Percentiles rank a stretch among this genome's conserved stretches.
These are phyloP conservation scores for Aulographum hederae DNA, from an alignment of 2,329 filamentous ascomycete genomes.

Conservation along the genomic window DNA sequence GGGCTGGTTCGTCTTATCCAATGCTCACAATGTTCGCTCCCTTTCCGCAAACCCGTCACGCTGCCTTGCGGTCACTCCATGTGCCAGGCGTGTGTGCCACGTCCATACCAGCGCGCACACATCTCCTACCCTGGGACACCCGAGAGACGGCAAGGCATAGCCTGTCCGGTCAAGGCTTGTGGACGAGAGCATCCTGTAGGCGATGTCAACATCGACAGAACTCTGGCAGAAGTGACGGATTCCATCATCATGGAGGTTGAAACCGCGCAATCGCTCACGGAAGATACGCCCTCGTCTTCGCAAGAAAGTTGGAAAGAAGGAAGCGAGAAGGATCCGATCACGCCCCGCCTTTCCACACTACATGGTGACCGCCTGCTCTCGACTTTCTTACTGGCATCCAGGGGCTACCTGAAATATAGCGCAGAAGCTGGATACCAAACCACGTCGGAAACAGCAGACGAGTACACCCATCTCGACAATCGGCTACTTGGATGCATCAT, in stretches of 20 bases:
- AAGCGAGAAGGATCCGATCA: background rate
- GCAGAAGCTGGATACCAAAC: slow-evolving; percentile 35
- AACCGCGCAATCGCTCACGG: slow-evolving; percentile 12
- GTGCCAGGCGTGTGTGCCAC: slow-evolving; percentile 58
- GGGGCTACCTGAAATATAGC: slow-evolving; percentile 39
- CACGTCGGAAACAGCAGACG: slow-evolving; percentile 17
- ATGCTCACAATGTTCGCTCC: slow-evolving; percentile 54
- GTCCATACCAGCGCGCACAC: slow-evolving; percentile 42
- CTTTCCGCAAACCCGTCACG: slow-evolving; percentile 50
- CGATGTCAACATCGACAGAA: slow-evolving; percentile 25
- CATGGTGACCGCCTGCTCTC: slow-evolving; percentile 44
- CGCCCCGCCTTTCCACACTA: slow-evolving; percentile 10
- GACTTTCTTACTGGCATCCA: slow-evolving; percentile 46
- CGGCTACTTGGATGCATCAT: slow-evolving; percentile 39
- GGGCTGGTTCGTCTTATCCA: slow-evolving; percentile 57
- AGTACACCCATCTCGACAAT: slow-evolving; percentile 24
- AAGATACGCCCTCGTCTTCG: slow-evolving; percentile 19
- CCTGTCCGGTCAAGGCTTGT: slow-evolving; percentile 54
- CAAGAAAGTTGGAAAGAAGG: slow-evolving; percentile 17
- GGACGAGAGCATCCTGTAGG: slow-evolving; percentile 52
- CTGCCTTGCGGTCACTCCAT: slow-evolving; percentile 68
- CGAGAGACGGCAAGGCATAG: slow-evolving; percentile 49
- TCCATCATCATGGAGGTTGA: background rate
- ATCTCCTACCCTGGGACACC: slow-evolving; percentile 61
- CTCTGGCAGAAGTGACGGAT: background rate